Percentiles rank a stretch among this genome's conserved stretches.
phyloP scores from a whole-genome alignment of 352 stramenopile genomes.

The Phytophthora tentaculata region DNA sequence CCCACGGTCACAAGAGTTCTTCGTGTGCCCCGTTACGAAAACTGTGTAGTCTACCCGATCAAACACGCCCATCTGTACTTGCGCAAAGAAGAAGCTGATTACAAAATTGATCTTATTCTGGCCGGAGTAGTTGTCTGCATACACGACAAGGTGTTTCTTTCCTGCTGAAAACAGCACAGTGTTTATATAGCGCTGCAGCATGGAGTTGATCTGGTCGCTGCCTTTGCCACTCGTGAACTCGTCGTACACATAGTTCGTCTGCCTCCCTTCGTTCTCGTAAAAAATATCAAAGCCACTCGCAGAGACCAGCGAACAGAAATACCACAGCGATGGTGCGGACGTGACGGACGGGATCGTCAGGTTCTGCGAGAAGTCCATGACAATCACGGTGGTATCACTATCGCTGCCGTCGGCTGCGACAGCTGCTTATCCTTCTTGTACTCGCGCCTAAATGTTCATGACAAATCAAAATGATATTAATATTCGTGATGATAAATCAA shows the following conservation, averaged over 20 bases:
- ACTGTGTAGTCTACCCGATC: not conserved
- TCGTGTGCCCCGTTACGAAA: not conserved
- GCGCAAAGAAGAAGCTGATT: conserved; percentile 13
- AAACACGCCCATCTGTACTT: conserved; percentile 9
- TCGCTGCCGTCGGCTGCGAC: not conserved
- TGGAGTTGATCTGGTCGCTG: not conserved
- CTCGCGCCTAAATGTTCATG: not conserved
- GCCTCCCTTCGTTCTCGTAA: conserved; percentile 13
- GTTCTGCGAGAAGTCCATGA: conserved; percentile 22
- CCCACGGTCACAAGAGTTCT: not conserved
- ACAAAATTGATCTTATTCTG: conserved; percentile 8
- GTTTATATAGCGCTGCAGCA: not conserved
- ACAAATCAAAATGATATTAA: not conserved
- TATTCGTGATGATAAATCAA: not conserved
- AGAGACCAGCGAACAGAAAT: conserved; percentile 20
- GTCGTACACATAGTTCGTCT: conserved; percentile 17
- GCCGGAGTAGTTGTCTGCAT: not conserved
- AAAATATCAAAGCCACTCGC: conserved; percentile 24
- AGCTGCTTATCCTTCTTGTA: not conserved
- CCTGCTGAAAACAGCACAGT: not conserved
- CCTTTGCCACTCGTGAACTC: not conserved
- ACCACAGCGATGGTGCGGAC: conserved; percentile 21
- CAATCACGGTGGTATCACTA: not conserved
- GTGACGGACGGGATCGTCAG: conserved; percentile 16
- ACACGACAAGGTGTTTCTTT: not conserved